Conservation (phyloP, 768 basidiomycete species). For the Xerocomus spinulosus region DNA sequence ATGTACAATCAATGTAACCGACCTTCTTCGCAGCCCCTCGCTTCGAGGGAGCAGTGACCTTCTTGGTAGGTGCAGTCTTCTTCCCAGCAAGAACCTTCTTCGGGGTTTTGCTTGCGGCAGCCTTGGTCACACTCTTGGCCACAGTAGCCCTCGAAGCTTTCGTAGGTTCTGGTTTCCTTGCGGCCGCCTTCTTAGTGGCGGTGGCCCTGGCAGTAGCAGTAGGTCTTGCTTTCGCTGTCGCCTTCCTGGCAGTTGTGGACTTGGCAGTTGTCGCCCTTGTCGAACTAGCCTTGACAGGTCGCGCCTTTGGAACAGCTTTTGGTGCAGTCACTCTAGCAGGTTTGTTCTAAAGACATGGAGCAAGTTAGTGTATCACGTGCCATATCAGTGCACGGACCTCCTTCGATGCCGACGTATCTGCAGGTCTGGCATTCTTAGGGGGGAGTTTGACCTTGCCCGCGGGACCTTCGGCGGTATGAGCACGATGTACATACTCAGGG, state of each 20-base stretch:
- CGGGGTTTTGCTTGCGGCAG: slow-evolving; percentile 20
- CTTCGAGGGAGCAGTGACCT: slow-evolving; percentile 39
- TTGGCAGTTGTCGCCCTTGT: slow-evolving; percentile 24
- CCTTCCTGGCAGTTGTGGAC: slow-evolving; percentile 22
- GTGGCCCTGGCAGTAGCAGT: slow-evolving; percentile 31
- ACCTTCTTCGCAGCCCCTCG: slow-evolving; percentile 65
- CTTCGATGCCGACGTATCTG: slow-evolving; percentile 51
- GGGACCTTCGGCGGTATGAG: slow-evolving; percentile 33
- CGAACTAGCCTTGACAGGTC: slow-evolving; percentile 26
- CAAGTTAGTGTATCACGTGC: slow-evolving; percentile 22
- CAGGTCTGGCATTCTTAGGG: slow-evolving; percentile 48
- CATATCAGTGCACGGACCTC: slow-evolving; percentile 41
- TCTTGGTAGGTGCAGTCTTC: slow-evolving; percentile 36
- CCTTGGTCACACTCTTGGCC: slow-evolving; percentile 16
- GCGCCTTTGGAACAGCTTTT: slow-evolving; percentile 21
- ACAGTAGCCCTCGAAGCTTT: slow-evolving; percentile 25
- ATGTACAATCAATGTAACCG: not conserved
- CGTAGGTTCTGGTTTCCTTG: slow-evolving; percentile 32
- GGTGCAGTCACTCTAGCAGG: slow-evolving; percentile 29
- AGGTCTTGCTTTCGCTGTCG: slow-evolving; percentile 35
- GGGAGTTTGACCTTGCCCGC: slow-evolving; percentile 65
- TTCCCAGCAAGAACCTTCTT: slow-evolving; percentile 33
- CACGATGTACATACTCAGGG: too few species aligned
- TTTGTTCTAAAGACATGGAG: slow-evolving; percentile 23
- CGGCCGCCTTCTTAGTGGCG: slow-evolving; percentile 40